These are phyloP conservation scores for Trypanosoma lewisi DNA, from an alignment of 208 protist genomes.

Conservation along the genomic window DNA sequence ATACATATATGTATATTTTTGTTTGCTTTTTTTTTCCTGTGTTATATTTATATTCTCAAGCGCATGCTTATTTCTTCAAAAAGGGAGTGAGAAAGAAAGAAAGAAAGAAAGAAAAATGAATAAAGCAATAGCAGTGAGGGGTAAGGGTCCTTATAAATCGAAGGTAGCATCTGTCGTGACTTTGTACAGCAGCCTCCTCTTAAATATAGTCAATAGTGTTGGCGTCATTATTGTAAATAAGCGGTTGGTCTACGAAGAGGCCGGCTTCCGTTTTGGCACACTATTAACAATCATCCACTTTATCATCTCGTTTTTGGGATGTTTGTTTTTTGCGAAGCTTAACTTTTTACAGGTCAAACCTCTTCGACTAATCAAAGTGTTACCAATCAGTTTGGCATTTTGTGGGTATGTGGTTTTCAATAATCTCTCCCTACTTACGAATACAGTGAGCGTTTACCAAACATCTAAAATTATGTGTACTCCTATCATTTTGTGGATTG, in stretches of 20 bases:
- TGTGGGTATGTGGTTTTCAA: slow-evolving; percentile 87
- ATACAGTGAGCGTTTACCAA: slow-evolving; percentile 86
- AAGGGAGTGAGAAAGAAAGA: background rate
- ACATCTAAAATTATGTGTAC: slow-evolving; percentile 85
- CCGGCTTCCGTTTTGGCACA: slow-evolving; percentile 64
- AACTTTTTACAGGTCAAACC: slow-evolving; percentile 35
- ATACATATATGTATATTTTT: background rate
- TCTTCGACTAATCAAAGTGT: slow-evolving; percentile 35
- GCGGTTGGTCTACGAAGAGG: slow-evolving; percentile 49
- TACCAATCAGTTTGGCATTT: slow-evolving; percentile 74
- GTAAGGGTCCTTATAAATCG: too few relatives aligned
- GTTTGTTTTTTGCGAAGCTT: slow-evolving; percentile 44
- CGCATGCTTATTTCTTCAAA: slow-evolving; percentile 13
- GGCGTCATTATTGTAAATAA: slow-evolving; percentile 81
- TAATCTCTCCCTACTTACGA: slow-evolving; percentile 82
- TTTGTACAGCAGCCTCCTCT: slow-evolving; percentile 38
- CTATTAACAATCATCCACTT: slow-evolving; percentile 77
- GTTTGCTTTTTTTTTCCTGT: slow-evolving; percentile 2
- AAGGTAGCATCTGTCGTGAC: background rate
- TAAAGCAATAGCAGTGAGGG: too few relatives aligned
- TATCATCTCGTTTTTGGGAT: slow-evolving; percentile 58
- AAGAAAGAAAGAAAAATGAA: background rate
- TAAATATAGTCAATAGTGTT: slow-evolving; percentile 72
- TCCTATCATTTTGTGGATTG: slow-evolving; percentile 71
- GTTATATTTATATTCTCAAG: background rate